phyloP scores from a whole-genome alignment of 1,139 yeast genomes.

The Tardiomyces blankii region DNA sequence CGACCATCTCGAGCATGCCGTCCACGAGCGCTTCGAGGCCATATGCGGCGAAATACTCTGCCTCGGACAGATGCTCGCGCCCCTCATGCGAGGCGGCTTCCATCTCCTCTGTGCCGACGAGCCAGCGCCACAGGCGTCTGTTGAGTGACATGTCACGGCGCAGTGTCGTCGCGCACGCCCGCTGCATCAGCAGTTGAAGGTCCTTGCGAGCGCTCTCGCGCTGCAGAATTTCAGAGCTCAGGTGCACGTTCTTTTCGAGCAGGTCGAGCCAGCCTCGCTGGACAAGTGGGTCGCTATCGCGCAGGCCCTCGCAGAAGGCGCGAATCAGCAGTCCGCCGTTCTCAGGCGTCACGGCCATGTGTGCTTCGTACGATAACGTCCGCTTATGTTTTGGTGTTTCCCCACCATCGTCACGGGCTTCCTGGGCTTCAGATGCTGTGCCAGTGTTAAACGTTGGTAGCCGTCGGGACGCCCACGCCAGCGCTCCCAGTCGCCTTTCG shows the following conservation, averaged over 20 bases:
- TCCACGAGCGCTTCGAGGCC: constrained; percentile 41
- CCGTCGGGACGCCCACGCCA: constrained; percentile 59
- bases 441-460: constrained; percentile 45
- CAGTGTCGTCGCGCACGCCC: constrained; percentile 58
- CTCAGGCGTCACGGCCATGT: constrained; percentile 56
- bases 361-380: constrained; percentile 42
- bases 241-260: constrained; percentile 52
- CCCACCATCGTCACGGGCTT: neutral
- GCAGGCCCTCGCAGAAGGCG: constrained; percentile 60
- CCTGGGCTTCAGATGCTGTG: constrained; percentile 18
- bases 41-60: constrained; percentile 45
- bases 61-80: constrained; percentile 18
- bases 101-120: constrained; percentile 55
- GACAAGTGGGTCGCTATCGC: constrained; percentile 53
- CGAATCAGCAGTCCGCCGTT: constrained; percentile 60
- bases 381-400: constrained; percentile 1
- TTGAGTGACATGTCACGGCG: constrained; percentile 89
- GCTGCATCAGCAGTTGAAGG: constrained; percentile 43
- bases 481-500: constrained; percentile 74
- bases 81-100: constrained; percentile 13
- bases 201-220: constrained; percentile 40
- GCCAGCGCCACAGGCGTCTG: constrained; percentile 86
- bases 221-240: constrained; percentile 49
- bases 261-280: constrained; percentile 87
- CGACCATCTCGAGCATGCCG: constrained; percentile 43